phyloP scores from a whole-genome alignment of 2,329 filamentous ascomycete genomes.

The Cryoendolithus antarcticus region DNA sequence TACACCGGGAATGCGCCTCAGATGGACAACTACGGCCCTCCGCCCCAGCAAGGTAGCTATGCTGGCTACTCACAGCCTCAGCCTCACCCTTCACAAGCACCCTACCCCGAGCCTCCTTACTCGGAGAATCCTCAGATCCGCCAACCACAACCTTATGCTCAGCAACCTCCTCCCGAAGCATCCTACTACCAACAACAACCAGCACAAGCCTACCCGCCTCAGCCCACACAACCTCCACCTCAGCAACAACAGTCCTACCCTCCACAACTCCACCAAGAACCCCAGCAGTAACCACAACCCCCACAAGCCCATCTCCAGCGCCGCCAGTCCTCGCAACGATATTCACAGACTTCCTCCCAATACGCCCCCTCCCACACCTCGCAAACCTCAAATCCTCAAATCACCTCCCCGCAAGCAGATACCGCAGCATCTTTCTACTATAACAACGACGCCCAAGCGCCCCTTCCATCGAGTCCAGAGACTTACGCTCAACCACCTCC shows the following conservation, averaged over 20 bases:
- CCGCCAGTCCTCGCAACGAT: conserved; percentile 19
- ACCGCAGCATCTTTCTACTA: conserved; percentile 49
- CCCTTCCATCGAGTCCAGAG: conserved; percentile 19
- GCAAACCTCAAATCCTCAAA: conserved; percentile 15
- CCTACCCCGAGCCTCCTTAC: conserved; percentile 24
- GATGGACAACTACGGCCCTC: conserved; percentile 32
- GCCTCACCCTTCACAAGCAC: conserved; percentile 26
- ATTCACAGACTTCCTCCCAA: conserved; percentile 23
- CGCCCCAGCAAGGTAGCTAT: conserved; percentile 40
- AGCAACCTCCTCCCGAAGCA: conserved; percentile 10
- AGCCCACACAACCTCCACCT: conserved; percentile 13
- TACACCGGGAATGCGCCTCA: conserved; percentile 56
- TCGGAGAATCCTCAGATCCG: conserved; percentile 12
- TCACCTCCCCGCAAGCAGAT: conserved; percentile 30
- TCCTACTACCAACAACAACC: conserved; percentile 18
- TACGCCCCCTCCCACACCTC: conserved; percentile 22
- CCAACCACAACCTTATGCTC: conserved; percentile 23
- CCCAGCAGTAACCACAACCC: conserved; percentile 10
- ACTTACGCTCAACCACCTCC: conserved; percentile 24
- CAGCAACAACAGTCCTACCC: conserved; percentile 17
- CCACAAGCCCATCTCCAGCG: conserved; percentile 12
- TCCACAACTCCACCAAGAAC: conserved; percentile 8
- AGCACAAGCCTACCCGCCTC: conserved; percentile 24
- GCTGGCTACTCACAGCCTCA: conserved; percentile 28
- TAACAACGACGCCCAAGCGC: conserved; percentile 23